Conservation (phyloP, 805 yeast genomes). For the Nakazawaea ishiwadae region DNA sequence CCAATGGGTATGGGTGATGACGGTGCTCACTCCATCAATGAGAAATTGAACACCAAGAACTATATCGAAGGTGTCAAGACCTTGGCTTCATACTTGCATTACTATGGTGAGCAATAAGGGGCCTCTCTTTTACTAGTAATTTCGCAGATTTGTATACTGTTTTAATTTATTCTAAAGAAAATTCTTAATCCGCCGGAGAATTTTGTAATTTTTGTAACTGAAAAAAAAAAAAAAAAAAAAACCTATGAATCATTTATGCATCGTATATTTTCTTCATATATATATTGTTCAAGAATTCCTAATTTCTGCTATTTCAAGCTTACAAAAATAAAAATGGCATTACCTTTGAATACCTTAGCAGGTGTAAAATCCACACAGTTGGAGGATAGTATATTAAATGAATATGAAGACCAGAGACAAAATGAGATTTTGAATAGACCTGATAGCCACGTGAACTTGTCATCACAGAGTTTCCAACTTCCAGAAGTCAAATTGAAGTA, state of each 20-base stretch:
- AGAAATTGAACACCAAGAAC: slow-evolving; percentile 83
- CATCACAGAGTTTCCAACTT: not conserved
- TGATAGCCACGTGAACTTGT: slow-evolving; percentile 9
- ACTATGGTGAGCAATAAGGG: slow-evolving; percentile 42
- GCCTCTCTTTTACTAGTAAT: too few relatives aligned
- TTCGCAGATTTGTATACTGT: too few relatives aligned
- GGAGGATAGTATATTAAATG: slow-evolving; percentile 4
- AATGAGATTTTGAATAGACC: slow-evolving; percentile 10
- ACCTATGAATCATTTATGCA: too few relatives aligned
- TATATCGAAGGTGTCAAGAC: slow-evolving; percentile 93
- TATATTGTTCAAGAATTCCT: too few relatives aligned
- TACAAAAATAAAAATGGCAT: slow-evolving; percentile 6
- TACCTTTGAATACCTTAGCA: slow-evolving; percentile 8
- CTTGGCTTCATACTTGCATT: slow-evolving; percentile 89
- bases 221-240: too few relatives aligned
- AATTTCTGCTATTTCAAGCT: too few relatives aligned
- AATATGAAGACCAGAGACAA: not conserved
- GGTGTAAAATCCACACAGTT: slow-evolving; percentile 1
- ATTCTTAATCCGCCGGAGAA: not conserved
- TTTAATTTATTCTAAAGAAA: too few relatives aligned
- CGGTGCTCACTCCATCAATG: slow-evolving; percentile 98
- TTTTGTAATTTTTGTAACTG: too few relatives aligned
- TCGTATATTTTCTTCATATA: too few relatives aligned
- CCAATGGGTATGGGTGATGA: slow-evolving; percentile 99
- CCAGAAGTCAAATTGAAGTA: slow-evolving; percentile 25